Percentiles rank a stretch among this genome's conserved stretches.
Conservation (phyloP, 352 stramenopile species). For the Saprolegnia diclina region DNA sequence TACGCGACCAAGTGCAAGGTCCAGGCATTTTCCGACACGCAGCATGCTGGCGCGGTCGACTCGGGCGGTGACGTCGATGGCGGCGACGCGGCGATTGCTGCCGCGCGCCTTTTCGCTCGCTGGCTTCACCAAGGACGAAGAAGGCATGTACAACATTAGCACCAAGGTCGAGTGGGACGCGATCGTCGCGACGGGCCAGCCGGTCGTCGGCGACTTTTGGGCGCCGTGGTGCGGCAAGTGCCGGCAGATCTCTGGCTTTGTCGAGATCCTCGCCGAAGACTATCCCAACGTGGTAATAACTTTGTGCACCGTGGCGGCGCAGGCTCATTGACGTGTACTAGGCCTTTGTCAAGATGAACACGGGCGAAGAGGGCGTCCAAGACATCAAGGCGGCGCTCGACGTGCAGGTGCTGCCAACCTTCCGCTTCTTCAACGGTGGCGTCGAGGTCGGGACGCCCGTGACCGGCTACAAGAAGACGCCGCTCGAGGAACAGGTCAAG, state of each 20-base stretch:
- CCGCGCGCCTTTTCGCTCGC: not conserved
- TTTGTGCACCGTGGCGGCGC: not conserved
- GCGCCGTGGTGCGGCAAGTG: slow-evolving; percentile 86
- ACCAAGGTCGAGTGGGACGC: slow-evolving; percentile 9
- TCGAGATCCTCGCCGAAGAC: slow-evolving; percentile 58
- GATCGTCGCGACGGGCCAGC: slow-evolving; percentile 34
- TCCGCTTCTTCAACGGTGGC: slow-evolving; percentile 80
- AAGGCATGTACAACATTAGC: slow-evolving; percentile 5
- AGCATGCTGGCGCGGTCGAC: not conserved
- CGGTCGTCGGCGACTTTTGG: slow-evolving; percentile 75
- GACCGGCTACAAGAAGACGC: slow-evolving; percentile 80
- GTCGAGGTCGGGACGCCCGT: slow-evolving; percentile 68
- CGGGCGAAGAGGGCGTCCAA: slow-evolving; percentile 63
- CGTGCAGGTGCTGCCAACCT: slow-evolving; percentile 71
- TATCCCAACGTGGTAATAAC: slow-evolving; percentile 45
- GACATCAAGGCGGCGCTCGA: slow-evolving; percentile 66
- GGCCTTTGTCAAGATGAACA: slow-evolving; percentile 71
- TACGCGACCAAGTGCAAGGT: too few relatives aligned
- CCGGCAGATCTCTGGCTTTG: slow-evolving; percentile 70
- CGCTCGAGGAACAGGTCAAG: slow-evolving; percentile 62
- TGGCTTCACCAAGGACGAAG: slow-evolving; percentile 11
- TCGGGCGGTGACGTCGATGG: not conserved
- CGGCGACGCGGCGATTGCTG: not conserved
- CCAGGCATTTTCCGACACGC: not conserved
- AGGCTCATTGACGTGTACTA: not conserved